phyloP scores from a whole-genome alignment of 139 green algal species.

The Picochlorum sp. region DNA sequence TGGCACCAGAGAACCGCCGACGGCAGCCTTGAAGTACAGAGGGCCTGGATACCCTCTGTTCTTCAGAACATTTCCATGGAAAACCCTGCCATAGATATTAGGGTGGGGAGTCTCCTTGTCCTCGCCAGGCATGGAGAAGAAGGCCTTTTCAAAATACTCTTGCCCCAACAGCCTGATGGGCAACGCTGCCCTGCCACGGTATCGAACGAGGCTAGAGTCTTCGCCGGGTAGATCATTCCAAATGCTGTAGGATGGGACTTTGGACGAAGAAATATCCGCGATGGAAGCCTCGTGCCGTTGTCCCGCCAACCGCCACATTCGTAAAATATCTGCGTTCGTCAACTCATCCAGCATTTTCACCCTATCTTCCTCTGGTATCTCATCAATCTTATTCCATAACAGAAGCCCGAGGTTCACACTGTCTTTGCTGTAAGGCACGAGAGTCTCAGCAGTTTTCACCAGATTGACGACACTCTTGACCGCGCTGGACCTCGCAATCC shows the following conservation, averaged over 20 bases:
- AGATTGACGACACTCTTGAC: constrained; percentile 5
- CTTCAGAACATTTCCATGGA: background rate
- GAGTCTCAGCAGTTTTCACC: constrained; percentile 7
- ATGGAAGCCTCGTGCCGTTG: constrained; percentile 16
- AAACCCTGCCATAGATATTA: background rate
- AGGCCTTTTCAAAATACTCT: background rate
- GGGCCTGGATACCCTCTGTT: background rate
- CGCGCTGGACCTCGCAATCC: background rate
- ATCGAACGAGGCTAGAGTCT: constrained; percentile 8
- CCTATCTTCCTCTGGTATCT: background rate
- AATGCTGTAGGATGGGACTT: constrained; percentile 18
- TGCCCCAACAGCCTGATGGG: constrained; percentile 14
- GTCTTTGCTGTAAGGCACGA: constrained; percentile 18
- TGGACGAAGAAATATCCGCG: constrained; percentile 3
- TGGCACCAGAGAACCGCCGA: constrained; percentile 3
- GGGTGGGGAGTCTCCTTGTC: background rate
- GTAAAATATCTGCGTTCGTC: constrained; percentile 18
- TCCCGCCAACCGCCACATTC: constrained; percentile 23
- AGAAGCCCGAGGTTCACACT: constrained; percentile 21
- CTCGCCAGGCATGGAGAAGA: background rate
- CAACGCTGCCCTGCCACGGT: constrained; percentile 20
- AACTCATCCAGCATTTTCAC: background rate
- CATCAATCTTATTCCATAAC: constrained; percentile 13
- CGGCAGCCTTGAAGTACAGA: constrained; percentile 1
- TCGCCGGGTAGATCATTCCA: constrained; percentile 23